phyloP scores from a whole-genome alignment of 78 protist species.

The Monocercomonoides exilis region DNA sequence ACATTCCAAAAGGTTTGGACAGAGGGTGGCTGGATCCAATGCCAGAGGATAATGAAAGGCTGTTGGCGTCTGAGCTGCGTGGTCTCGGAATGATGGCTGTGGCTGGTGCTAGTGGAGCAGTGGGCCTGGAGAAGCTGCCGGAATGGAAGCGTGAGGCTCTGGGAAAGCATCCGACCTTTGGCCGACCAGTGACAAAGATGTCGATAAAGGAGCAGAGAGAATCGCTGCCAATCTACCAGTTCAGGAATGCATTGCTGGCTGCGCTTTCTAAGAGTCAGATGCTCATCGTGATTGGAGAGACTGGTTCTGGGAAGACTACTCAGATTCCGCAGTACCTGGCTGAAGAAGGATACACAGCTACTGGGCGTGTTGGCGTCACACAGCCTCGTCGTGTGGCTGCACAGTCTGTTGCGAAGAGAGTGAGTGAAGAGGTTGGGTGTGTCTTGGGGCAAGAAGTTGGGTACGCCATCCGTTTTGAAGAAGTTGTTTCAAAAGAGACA shows the following conservation, averaged over 20 bases:
- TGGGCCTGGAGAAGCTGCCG: constrained; percentile 34
- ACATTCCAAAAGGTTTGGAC: constrained; percentile 57
- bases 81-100: constrained; percentile 9
- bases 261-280: constrained; percentile 72
- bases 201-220: constrained; percentile 76
- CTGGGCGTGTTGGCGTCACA: constrained; percentile 67
- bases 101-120: background rate
- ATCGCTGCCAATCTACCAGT: constrained; percentile 73
- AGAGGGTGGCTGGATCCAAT: constrained; percentile 70
- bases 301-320: constrained; percentile 83
- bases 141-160: constrained; percentile 52
- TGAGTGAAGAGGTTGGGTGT: constrained; percentile 95
- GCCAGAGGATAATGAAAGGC: constrained; percentile 58
- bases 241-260: constrained; percentile 45
- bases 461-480: constrained; percentile 95
- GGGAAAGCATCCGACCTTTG: constrained; percentile 24
- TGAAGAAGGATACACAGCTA: constrained; percentile 58
- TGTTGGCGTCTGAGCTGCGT: constrained; percentile 46
- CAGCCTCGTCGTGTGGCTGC: constrained; percentile 99
- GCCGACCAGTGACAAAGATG: constrained; percentile 20
- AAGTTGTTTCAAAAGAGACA: constrained; percentile 78
- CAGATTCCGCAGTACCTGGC: constrained; percentile 78
- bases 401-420: constrained; percentile 94
- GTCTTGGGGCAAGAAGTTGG: constrained; percentile 87
- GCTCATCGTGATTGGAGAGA: constrained; percentile 76